Percentiles rank a stretch among this genome's conserved stretches.
These are phyloP conservation scores for Ceratobasidium sp. DNA, from an alignment of 1,284 basidiomycete species.

Conservation along the genomic window DNA sequence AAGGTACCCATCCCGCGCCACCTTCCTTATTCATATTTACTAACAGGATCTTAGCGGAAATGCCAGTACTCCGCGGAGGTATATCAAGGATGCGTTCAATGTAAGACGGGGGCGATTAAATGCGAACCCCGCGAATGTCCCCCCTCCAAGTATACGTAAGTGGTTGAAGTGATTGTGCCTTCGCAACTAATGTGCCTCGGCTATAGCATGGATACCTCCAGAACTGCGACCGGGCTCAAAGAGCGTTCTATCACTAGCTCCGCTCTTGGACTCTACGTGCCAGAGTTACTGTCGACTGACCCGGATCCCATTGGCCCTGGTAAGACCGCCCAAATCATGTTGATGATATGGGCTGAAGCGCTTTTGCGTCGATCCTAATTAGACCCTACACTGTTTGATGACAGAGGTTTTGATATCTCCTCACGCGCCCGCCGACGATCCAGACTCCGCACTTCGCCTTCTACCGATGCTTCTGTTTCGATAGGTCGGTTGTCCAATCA, in stretches of 20 bases:
- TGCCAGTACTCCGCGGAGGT: not conserved
- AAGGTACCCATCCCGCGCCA: not conserved
- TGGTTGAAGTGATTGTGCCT: not conserved
- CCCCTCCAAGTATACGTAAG: not conserved
- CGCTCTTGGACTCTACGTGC: too few relatives aligned
- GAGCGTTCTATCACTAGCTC: too few relatives aligned
- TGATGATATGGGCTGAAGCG: not conserved
- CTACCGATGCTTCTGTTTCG: conserved; percentile 1
- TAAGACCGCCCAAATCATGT: not conserved
- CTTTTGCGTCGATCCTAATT: not conserved
- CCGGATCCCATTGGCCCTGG: too few relatives aligned
- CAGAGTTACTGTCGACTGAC: too few relatives aligned
- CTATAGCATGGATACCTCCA: too few relatives aligned
- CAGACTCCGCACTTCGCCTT: conserved; percentile 10
- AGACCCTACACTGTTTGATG: conserved; percentile 6
- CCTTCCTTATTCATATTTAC: not conserved
- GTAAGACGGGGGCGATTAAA: not conserved
- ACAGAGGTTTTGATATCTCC: conserved; percentile 2
- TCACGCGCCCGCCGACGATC: not conserved
- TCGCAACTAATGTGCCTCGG: too few relatives aligned
- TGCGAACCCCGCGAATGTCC: conserved; percentile 1
- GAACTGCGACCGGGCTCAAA: too few relatives aligned
- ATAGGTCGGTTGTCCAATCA: conserved; percentile 6
- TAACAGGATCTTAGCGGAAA: conserved; percentile 1
- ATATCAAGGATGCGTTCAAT: not conserved